A percentile compares a stretch with the other conserved stretches of the same genome.
These are phyloP conservation scores for Neofusicoccum cordaticola DNA, from an alignment of 2,329 filamentous ascomycete genomes.

Conservation along the genomic window DNA sequence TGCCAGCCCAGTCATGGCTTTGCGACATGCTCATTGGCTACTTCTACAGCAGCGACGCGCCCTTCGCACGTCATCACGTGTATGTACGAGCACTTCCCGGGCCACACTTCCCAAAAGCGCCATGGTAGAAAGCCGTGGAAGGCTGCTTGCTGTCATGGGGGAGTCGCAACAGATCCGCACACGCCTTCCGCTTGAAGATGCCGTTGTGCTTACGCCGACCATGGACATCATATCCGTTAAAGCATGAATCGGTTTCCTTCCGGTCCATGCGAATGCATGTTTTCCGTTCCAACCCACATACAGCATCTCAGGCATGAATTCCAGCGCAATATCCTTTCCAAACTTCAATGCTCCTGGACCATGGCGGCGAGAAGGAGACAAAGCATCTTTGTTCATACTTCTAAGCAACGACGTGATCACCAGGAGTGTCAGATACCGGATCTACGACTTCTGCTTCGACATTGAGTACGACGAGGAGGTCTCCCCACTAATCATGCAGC, in stretches of 20 bases:
- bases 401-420: not conserved
- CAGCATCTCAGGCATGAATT: not conserved
- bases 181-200: not conserved
- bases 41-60: not conserved
- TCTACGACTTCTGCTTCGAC: conserved; percentile 4
- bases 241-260: too few species aligned
- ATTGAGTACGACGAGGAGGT: not conserved
- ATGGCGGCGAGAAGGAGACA: not conserved
- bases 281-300: not conserved
- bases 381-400: not conserved
- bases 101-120: too few species aligned
- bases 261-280: too few species aligned
- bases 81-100: not conserved
- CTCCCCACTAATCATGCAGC: not conserved
- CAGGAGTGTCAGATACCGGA: not conserved
- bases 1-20: not conserved
- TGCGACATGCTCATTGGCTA: not conserved
- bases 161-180: too few species aligned
- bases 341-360: not conserved
- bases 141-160: too few species aligned
- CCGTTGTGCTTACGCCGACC: too few species aligned
- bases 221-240: too few species aligned
- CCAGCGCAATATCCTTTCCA: not conserved
- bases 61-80: not conserved
- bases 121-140: too few species aligned